Percentiles rank a stretch among this genome's conserved stretches.
Evolutionary conservation across 108 stramenopile species (phyloP).

Genomic region (Poteriospumella lacustris): DNA sequence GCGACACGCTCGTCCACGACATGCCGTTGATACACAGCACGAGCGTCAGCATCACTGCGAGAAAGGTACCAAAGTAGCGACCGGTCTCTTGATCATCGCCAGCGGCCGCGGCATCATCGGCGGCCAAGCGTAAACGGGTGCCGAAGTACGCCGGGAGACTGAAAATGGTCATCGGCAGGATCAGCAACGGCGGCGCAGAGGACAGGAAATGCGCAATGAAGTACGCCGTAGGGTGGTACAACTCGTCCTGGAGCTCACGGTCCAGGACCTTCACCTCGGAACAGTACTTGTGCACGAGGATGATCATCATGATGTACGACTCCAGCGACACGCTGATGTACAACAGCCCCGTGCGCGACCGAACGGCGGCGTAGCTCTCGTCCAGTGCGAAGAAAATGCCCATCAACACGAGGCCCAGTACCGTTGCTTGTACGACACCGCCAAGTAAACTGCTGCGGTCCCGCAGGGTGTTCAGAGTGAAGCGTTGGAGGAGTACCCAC

Average conservation of each 20-base stretch:
- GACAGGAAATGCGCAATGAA: background rate
- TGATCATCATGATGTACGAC: conserved; percentile 14
- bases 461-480: too few relatives aligned
- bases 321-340: background rate
- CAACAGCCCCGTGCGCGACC: background rate
- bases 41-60: background rate
- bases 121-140: background rate
- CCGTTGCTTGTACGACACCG: background rate
- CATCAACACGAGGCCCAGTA: background rate
- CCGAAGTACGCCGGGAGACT: background rate
- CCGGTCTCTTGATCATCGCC: too few relatives aligned
- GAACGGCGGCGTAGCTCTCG: background rate
- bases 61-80: background rate
- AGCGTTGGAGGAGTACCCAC: too few relatives aligned
- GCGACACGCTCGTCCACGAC: background rate
- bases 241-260: conserved; percentile 11
- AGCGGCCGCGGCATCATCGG: too few relatives aligned
- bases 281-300: background rate
- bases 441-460: too few relatives aligned
- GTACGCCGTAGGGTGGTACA: conserved; percentile 13
- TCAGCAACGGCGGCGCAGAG: background rate
- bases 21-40: background rate
- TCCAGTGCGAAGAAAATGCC: conserved; percentile 3
- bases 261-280: conserved; percentile 1
- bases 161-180: background rate